A percentile compares a stretch with the other conserved stretches of the same genome.
These are phyloP conservation scores for Leptographium wingfieldii DNA, from an alignment of 2,329 filamentous ascomycete genomes.

Conservation along the genomic window DNA sequence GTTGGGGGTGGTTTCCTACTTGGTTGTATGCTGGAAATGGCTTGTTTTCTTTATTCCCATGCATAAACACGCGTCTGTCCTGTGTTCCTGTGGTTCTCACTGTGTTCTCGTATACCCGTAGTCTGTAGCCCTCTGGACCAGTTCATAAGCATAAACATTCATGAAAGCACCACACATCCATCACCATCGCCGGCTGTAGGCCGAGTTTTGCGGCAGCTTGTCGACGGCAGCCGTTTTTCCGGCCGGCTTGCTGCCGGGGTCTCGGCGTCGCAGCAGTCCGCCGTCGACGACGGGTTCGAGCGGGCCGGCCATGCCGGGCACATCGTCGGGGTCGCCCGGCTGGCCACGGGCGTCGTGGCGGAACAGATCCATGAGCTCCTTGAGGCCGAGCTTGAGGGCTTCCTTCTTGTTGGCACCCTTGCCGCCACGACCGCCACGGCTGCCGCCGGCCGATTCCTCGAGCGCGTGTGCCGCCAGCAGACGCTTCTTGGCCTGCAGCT, in stretches of 20 bases:
- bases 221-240: background rate
- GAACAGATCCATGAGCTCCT: conserved; percentile 89
- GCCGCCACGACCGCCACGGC: conserved; percentile 12
- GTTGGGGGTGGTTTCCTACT: background rate
- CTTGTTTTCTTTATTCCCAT: background rate
- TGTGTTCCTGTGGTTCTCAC: background rate
- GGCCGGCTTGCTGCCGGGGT: background rate
- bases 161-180: no score
- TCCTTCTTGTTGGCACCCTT: conserved; percentile 30
- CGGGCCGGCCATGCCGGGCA: background rate
- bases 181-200: conserved; percentile 10
- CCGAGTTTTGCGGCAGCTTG: conserved; percentile 3
- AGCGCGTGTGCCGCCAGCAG: conserved; percentile 85
- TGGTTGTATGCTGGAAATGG: background rate
- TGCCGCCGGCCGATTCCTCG: conserved; percentile 49
- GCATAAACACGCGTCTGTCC: background rate
- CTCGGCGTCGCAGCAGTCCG: conserved; percentile 6
- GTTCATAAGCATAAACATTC: no score
- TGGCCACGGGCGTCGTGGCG: conserved; percentile 39
- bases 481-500: conserved; percentile 86
- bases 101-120: background rate
- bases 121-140: background rate
- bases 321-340: background rate
- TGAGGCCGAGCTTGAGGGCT: conserved; percentile 72
- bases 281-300: background rate